phyloP scores from a whole-genome alignment of 148 eudicot species.

The Cornus florida region DNA sequence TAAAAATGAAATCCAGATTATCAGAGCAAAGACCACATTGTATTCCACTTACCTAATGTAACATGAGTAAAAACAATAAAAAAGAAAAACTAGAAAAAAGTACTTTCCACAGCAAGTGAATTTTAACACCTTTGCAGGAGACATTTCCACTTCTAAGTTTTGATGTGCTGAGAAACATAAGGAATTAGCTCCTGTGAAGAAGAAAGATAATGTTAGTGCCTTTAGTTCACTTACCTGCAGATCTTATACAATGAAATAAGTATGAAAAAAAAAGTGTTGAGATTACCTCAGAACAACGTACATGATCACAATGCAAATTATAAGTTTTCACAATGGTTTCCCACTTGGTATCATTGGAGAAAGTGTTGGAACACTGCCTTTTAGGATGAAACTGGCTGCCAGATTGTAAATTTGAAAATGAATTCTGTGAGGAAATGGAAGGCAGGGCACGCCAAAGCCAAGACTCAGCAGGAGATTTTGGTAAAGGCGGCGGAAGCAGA shows the following conservation, averaged over 20 bases:
- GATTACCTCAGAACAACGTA: constrained; percentile 86
- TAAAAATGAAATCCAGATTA: background rate
- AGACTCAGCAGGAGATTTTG: constrained; percentile 95
- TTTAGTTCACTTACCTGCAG: background rate
- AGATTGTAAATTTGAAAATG: constrained; percentile 40
- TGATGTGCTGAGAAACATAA: constrained; percentile 38
- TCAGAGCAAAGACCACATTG: background rate
- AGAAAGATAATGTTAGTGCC: constrained; percentile 6
- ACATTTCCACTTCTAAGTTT: constrained; percentile 29
- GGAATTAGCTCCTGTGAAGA: constrained; percentile 63
- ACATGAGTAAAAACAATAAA: background rate
- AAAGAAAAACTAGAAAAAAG: background rate
- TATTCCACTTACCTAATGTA: background rate
- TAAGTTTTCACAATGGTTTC: constrained; percentile 91
- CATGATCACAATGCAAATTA: constrained; percentile 65
- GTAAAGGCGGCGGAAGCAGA: constrained; percentile 75
- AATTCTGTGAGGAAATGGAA: constrained; percentile 55
- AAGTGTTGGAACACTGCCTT: constrained; percentile 40
- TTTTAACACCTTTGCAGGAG: background rate
- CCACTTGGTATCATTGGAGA: constrained; percentile 60
- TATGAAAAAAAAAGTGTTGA: background rate
- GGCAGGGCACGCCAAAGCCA: constrained; percentile 87
- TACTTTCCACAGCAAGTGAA: background rate
- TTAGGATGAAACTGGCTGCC: constrained; percentile 32
- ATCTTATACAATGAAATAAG: too few species aligned